A percentile compares a stretch with the other conserved stretches of the same genome.
These are phyloP conservation scores for Kodamaea arcana DNA, from an alignment of 1,139 yeast species.

Conservation along the genomic window DNA sequence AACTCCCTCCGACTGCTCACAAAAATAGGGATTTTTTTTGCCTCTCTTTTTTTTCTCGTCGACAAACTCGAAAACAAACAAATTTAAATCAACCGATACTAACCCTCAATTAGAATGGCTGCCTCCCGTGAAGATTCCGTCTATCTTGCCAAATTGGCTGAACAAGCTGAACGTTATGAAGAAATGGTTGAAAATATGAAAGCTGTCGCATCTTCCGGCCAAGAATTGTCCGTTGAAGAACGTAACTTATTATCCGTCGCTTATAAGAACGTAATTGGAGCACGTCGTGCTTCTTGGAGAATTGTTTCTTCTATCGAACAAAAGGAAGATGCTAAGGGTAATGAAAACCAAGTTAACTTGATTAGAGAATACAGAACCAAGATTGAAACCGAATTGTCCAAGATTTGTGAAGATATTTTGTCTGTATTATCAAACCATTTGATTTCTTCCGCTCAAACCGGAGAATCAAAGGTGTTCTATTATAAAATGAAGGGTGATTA, in stretches of 20 bases:
- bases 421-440: slow-evolving; percentile 83
- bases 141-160: slow-evolving; percentile 97
- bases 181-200: slow-evolving; percentile 99
- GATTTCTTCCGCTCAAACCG: slow-evolving; percentile 91
- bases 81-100: slow-evolving; percentile 6
- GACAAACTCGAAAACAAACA: slow-evolving; percentile 10
- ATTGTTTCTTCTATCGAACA: slow-evolving; percentile 96
- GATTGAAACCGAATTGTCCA: slow-evolving; percentile 89
- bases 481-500: slow-evolving; percentile 99
- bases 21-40: background rate
- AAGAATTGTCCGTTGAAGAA: slow-evolving; percentile 95
- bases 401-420: slow-evolving; percentile 91
- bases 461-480: slow-evolving; percentile 97
- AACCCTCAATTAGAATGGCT: slow-evolving; percentile 45
- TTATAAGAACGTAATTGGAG: slow-evolving; percentile 97
- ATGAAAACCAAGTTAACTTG: slow-evolving; percentile 79
- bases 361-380: slow-evolving; percentile 94
- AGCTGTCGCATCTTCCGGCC: slow-evolving; percentile 93
- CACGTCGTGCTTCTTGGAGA: slow-evolving; percentile 99
- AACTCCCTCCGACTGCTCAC: background rate
- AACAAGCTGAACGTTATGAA: slow-evolving; percentile 99
- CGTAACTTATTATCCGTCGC: slow-evolving; percentile 96
- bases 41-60: slow-evolving; percentile 8
- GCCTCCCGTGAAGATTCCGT: slow-evolving; percentile 97
- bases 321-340: slow-evolving; percentile 95